These are phyloP conservation scores for Buxus sempervirens DNA, from an alignment of 164 flowering plant species.

Conservation along the genomic window DNA sequence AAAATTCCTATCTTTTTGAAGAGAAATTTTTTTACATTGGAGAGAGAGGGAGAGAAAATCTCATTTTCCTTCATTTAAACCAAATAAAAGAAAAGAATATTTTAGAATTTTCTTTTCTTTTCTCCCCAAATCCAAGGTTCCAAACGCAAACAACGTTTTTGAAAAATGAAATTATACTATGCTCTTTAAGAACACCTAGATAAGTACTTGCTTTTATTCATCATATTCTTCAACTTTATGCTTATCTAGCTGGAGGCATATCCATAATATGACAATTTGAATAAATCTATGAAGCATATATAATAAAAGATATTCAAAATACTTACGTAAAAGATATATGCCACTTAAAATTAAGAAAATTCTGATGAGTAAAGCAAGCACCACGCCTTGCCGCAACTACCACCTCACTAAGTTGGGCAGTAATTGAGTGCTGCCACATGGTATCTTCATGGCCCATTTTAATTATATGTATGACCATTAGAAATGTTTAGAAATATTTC, in stretches of 20 bases:
- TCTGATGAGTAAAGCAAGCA: conserved; percentile 33
- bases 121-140: no score
- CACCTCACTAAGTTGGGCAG: conserved; percentile 26
- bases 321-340: not conserved
- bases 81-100: no score
- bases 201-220: conserved; percentile 63
- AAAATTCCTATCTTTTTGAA: no score
- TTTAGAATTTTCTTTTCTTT: no score
- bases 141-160: no score
- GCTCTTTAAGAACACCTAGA: conserved; percentile 47
- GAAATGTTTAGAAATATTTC: no score
- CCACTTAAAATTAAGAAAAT: conserved; percentile 8
- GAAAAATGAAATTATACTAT: no score
- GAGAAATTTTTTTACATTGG: no score
- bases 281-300: no score
- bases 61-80: no score
- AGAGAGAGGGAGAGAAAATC: no score
- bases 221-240: conserved; percentile 49
- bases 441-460: conserved; percentile 20
- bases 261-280: not conserved
- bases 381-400: conserved; percentile 19
- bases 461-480: no score
- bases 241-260: not conserved
- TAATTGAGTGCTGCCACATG: conserved; percentile 6
- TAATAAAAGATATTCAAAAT: not conserved